phyloP scores from a whole-genome alignment of 2,329 filamentous ascomycete genomes.

The Arthrobotrys entomopaga region DNA sequence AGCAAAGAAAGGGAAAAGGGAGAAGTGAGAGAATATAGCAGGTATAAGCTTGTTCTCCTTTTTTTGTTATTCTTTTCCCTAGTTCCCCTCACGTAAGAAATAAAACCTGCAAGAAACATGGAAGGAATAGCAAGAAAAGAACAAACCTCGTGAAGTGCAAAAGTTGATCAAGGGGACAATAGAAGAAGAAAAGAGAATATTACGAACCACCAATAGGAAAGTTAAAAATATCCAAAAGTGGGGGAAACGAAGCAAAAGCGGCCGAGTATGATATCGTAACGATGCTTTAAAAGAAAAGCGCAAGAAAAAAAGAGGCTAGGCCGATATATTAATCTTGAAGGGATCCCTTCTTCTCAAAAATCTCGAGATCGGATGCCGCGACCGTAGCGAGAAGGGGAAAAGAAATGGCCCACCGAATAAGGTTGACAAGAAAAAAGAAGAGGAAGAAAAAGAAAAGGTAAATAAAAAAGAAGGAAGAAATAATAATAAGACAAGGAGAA shows the following conservation, averaged over 20 bases:
- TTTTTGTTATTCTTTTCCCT: conserved; percentile 12
- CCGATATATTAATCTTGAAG: conserved; percentile 40
- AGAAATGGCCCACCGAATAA: conserved; percentile 41
- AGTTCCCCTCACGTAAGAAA: conserved; percentile 13
- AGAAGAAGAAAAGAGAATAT: conserved; percentile 3
- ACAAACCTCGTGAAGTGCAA: conserved; percentile 47
- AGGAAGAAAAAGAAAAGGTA: conserved; percentile 6
- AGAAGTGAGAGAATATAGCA: conserved; percentile 5
- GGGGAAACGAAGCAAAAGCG: conserved; percentile 29
- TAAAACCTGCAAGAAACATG: background rate
- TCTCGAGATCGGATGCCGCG: conserved; percentile 54
- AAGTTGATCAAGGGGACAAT: conserved; percentile 30
- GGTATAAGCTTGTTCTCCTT: conserved; percentile 5
- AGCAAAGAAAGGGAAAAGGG: background rate
- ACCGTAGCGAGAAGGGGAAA: conserved; percentile 50
- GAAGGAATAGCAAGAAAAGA: conserved; percentile 21
- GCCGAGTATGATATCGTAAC: conserved; percentile 32
- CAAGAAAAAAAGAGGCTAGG: conserved; percentile 33
- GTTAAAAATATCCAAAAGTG: conserved; percentile 53
- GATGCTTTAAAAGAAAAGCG: conserved; percentile 53
- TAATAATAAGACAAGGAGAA: conserved; percentile 10
- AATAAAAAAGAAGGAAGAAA: conserved; percentile 18
- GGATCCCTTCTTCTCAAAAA: conserved; percentile 21
- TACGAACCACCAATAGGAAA: conserved; percentile 47
- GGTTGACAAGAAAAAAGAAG: conserved; percentile 40